Base-by-base conservation (phyloP, 2,329 filamentous ascomycete genomes). In the Ophiocordyceps australis region DNA sequence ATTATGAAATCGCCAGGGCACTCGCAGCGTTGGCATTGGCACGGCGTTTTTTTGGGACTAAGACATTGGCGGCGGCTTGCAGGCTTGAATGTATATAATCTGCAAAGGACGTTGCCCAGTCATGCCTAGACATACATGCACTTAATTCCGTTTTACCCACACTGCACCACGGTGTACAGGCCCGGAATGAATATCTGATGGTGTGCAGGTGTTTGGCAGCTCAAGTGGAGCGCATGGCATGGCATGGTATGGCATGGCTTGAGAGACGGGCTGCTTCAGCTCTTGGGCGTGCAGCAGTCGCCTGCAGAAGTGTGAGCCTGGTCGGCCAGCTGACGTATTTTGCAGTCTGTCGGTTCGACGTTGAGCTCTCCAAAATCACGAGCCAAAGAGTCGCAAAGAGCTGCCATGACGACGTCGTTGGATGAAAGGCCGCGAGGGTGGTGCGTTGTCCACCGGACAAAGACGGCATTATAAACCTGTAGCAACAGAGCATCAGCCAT, bases 381-480 rank as follows among this genome's bases (percentile, higher is more conserved):
- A 16, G 68, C 72, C 6, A 69, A 46, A 14, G 54, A 43, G 43
- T 80, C 75, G 38, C 74, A 80, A 32, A 66, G 54, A 5, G 44
- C 40, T 0, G 75, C 76, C 46, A 81, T 60, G 20, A 55, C 39
- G 16, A 75, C 47, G 40, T 81, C 75, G 40, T 68, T 69, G 13
- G 50, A 48, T 0, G 70, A 74, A n/a, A 82, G 50, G 2, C 76
- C 75, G 7, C 54, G 50, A 1, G 74, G 74, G 30, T 52, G 62
- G 42, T 81, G 76, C 2, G 75, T 81, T 7, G 74, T 80, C 76
- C 75, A 81, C 25, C 72, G 65, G 33, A 82, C 67, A 37, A 70
- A 70, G 1, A 68, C 66, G 5, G 64, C 73, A 42, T 77, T 80
- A 49, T 74, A 81, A 7, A 77, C 62, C 71, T 75, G 24, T 10